A percentile compares a stretch with the other conserved stretches of the same genome.
Evolutionary conservation across 345 rosid species (phyloP).

Genomic region (Murraya paniculata): DNA sequence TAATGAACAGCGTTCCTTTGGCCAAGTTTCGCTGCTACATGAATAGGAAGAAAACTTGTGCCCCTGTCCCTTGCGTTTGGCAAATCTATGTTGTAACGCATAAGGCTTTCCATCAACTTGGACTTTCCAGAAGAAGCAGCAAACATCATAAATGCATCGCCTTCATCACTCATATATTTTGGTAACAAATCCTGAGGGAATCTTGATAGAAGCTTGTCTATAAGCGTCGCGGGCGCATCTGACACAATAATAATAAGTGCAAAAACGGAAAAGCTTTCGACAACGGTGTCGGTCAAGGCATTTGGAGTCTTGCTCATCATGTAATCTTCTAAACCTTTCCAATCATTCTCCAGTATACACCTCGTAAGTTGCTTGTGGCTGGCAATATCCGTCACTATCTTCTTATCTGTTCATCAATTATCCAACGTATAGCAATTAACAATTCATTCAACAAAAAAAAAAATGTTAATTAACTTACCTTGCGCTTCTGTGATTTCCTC

Average conservation of each 20-base stretch:
- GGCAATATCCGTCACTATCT: too few species aligned
- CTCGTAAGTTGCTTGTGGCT: too few species aligned
- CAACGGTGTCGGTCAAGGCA: not conserved
- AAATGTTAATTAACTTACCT: too few species aligned
- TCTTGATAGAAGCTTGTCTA: not conserved
- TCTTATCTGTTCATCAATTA: too few species aligned
- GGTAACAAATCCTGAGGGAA: not conserved
- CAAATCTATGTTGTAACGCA: not conserved
- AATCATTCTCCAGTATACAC: too few species aligned
- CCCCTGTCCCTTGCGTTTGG: rapidly evolving
- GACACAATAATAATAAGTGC: not conserved
- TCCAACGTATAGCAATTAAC: too few species aligned
- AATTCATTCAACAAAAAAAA: too few species aligned
- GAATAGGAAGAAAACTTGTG: not conserved
- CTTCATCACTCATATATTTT: too few species aligned
- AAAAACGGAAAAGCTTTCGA: not conserved
- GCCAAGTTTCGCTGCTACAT: not conserved
- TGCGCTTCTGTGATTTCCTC: too few species aligned
- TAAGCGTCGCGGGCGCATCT: not conserved
- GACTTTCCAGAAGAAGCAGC: not conserved
- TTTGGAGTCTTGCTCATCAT: not conserved
- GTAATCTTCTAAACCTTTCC: not conserved
- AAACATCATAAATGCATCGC: rapidly evolving
- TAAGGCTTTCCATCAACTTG: not conserved
- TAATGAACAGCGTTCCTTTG: not conserved